Base-by-base conservation (phyloP, 176 grass and related monocot species). In the Eragrostis curvula region DNA sequence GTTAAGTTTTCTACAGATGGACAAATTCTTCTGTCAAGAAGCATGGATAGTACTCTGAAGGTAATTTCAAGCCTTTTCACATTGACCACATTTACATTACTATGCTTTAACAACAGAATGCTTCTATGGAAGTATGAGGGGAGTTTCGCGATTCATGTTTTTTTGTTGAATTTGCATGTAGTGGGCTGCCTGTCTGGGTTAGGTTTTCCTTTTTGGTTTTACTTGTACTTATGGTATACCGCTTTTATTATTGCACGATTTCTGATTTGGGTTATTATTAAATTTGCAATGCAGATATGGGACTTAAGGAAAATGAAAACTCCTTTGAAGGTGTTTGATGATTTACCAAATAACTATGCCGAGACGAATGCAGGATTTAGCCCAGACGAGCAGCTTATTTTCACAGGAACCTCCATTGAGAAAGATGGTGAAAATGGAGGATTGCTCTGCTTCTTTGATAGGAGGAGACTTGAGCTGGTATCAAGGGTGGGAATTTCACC, bases 1-100 rank as follows among this genome's bases (percentile, higher is more conserved):
- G 86, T 98, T 32, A 98, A 95, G 68, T 88, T 98, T 78, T 98
- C 96, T 82, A 89, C 90, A 79, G 96, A 95, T 76, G 96, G 96
- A 15, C 90, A 93, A 62, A 89, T 93, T 81, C 90, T 98, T 86
- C 84, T 98, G 77, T 98, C 96, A 65, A 93, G 96, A 80, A 98
- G 96, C 75, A 93, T 91, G 88, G 96, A 98, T 85, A 80, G 82
- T 91, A 98, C 92, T 42, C 71, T 98, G 48, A 98, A 98, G 96
- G 96, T 92, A 87, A 81, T 78, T 65, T 83, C 9, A 36, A 14
- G 29, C 43, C 69, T 44, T 78, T 87, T 43, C 7, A 21, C 0
- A 66, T 61, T 50, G 53, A 36, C 27, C 25, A 29, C 9, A 60
- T 68, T n/a, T 58, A 78, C 49, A 42, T 78, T 9, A 78, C 79